A percentile compares a stretch with the other conserved stretches of the same genome.
These are phyloP conservation scores for Tolypocladium ovalisporum DNA, from an alignment of 2,329 filamentous ascomycete species.

Conservation along the genomic window DNA sequence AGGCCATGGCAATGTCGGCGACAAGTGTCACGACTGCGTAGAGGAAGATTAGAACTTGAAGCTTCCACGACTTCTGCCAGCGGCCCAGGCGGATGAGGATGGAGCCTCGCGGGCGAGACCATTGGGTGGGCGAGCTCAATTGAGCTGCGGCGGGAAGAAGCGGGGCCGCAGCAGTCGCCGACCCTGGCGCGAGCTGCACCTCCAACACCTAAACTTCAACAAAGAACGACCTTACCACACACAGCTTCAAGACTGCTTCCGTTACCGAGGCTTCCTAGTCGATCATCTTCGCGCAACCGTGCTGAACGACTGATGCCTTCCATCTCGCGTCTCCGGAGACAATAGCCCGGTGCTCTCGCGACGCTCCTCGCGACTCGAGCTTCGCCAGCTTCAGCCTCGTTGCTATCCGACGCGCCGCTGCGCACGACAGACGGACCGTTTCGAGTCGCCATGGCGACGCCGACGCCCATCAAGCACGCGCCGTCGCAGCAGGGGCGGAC, in stretches of 20 bases:
- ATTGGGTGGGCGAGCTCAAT: neutral
- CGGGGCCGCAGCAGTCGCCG: neutral
- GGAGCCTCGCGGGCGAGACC: neutral
- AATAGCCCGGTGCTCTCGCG: slow-evolving; percentile 2
- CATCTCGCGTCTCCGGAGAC: neutral
- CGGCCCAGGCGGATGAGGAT: neutral
- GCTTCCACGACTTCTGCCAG: neutral
- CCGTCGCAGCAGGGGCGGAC: slow-evolving; percentile 31
- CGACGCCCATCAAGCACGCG: slow-evolving; percentile 37
- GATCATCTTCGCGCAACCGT: neutral
- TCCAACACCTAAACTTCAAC: neutral
- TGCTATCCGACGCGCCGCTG: neutral
- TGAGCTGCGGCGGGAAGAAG: neutral
- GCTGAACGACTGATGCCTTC: slow-evolving; percentile 2
- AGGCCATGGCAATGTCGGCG: slow-evolving; percentile 3
- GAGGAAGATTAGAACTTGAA: neutral
- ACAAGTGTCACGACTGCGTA: neutral
- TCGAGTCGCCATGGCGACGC: slow-evolving; percentile 31
- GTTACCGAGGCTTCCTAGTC: neutral
- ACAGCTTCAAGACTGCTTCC: neutral
- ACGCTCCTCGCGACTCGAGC: slow-evolving; percentile 1
- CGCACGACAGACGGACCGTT: neutral
- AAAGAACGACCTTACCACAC: neutral
- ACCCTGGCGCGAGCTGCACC: neutral
- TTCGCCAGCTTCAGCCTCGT: slow-evolving; percentile 1